Base-by-base conservation (phyloP, 2,329 filamentous ascomycete species). In the Colletotrichum noveboracense region DNA sequence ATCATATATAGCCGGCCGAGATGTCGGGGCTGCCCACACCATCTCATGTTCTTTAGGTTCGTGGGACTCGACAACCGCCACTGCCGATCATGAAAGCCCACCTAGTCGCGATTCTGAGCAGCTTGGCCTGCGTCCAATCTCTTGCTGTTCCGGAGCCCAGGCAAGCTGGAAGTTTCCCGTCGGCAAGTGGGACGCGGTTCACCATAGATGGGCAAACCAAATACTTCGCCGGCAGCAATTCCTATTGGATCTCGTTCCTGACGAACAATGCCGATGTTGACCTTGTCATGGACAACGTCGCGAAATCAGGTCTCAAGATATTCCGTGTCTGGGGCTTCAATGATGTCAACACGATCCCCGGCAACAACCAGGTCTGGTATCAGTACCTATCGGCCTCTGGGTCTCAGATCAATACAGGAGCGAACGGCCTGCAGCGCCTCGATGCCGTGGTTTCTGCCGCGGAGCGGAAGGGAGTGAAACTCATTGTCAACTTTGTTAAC, bases 401-500 rank as follows among this genome's bases (percentile, higher is more conserved):
- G 6, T 87, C 88, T 6, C 89, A 87, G 21, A 93, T 93, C 83
- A 93, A 93, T 83, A 92, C 88, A 0, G 91, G 91, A 6, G 80
- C 86, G n/a, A 86, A 93, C 78, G 92, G 93, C 3, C 88, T 94
- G 4, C 88, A 92, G 81, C 78, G 79, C 4, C 88, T 94, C 8
- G 93, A 94, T 78, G 90, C 90, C 65, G 91, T 94, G 2, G 91
- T 94, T 64, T 81, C 87, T 26, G 86, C 89, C 0, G 92, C 92
- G 2, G 91, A 92, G 82, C 85, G 86, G 56, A 86, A 90, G 70
- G 90, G 89, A 5, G 87, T 94, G 79, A 93, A 93, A 81, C 84
- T 94, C 14, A 92, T 94, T 77, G 89, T 92, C 80, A 89, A 91
- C 78, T 91, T 93, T 36, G 90, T 93, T 58, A 94, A 94, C 83